Base-by-base conservation (phyloP, 2,329 filamentous ascomycete genomes). In the Ophiostoma australiae region DNA sequence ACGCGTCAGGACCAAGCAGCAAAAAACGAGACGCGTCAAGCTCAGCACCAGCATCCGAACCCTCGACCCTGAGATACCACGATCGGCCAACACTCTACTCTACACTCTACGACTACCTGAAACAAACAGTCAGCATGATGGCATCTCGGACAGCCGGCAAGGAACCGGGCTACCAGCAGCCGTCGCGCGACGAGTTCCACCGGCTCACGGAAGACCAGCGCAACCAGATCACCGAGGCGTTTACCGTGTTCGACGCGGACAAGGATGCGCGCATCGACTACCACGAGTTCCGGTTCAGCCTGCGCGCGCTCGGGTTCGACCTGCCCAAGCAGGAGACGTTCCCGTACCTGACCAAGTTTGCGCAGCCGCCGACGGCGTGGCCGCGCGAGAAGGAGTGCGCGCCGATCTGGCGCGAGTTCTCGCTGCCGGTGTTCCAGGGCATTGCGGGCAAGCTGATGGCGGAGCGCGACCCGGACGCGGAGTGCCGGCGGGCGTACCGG, bases 281-380 rank as follows among this genome's bases (percentile, higher is more conserved):
- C 84, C 95, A 98, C 82, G 95, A 99, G 82, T 92, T 98, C 79
- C 94, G 95, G 81, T 95, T 98, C 82, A 93, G 94, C 73, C 90
- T 98, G 77, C 95, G 96, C 79, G 95, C 95, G 3, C 89, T 99
- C 1, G 95, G 95, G 74, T 98, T 98, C 83, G 93, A 96, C 77
- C 85, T 97, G 68, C 87, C 92, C 72, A 97, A 97, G 80, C 84
- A 89, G 73, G 93, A 97, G 76, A 93, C 97, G 73, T 90, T 94
- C 76, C 83, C 86, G 66, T 88, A 96, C 73, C 86, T 99, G 73
- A 91, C 92, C 72, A 85, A 88, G n/a, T 89, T 95, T 80, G 95
- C 94, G 74, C 86, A 91, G 3, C 86, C 91, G 35, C 88, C 87
- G n/a, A 82, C 85, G 75, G 85, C 84, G 79, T 90, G 82, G 85